Conservation (phyloP, 2,329 filamentous ascomycete genomes). For the Kalmusia sp. region DNA sequence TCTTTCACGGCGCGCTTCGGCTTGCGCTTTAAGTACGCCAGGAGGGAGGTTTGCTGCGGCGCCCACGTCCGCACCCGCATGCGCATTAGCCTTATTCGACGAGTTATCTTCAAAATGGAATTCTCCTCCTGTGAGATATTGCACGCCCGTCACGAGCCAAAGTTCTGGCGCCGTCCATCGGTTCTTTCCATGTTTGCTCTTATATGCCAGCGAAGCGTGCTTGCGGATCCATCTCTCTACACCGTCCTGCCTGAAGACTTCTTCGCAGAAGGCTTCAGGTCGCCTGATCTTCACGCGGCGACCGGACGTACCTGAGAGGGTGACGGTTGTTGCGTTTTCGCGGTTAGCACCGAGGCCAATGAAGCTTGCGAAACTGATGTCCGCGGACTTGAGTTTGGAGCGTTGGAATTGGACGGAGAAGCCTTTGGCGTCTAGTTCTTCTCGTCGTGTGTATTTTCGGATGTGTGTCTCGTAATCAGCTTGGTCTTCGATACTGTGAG, state of each 20-base stretch:
- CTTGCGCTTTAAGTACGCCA: slow-evolving; percentile 7
- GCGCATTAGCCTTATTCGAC: neutral
- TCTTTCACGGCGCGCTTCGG: slow-evolving; percentile 7
- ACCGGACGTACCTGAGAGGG: slow-evolving; percentile 9
- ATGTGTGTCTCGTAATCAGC: slow-evolving; percentile 9
- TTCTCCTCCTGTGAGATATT: slow-evolving; percentile 14
- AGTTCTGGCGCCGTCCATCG: slow-evolving; percentile 14
- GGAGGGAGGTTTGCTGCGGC: slow-evolving; percentile 9
- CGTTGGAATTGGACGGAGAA: slow-evolving; percentile 14
- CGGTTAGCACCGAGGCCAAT: slow-evolving; percentile 3
- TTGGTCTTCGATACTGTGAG: neutral
- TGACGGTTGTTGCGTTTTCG: slow-evolving; percentile 1
- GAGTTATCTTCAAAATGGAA: slow-evolving; percentile 8
- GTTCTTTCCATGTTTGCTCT: neutral
- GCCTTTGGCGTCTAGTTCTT: slow-evolving; percentile 4
- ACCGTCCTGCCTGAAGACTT: slow-evolving; percentile 12
- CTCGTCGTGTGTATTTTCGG: slow-evolving; percentile 9
- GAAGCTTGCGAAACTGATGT: slow-evolving; percentile 10
- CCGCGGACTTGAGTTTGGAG: slow-evolving; percentile 10
- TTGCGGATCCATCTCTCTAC: slow-evolving; percentile 11
- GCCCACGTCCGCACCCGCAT: slow-evolving; percentile 7
- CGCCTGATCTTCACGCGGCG: slow-evolving; percentile 12
- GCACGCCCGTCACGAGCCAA: slow-evolving; percentile 17
- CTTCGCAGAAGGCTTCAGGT: slow-evolving; percentile 10
- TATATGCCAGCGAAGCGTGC: slow-evolving; percentile 13